Base-by-base conservation (phyloP, 805 yeast genomes). In the Allodekkera sacchari region DNA sequence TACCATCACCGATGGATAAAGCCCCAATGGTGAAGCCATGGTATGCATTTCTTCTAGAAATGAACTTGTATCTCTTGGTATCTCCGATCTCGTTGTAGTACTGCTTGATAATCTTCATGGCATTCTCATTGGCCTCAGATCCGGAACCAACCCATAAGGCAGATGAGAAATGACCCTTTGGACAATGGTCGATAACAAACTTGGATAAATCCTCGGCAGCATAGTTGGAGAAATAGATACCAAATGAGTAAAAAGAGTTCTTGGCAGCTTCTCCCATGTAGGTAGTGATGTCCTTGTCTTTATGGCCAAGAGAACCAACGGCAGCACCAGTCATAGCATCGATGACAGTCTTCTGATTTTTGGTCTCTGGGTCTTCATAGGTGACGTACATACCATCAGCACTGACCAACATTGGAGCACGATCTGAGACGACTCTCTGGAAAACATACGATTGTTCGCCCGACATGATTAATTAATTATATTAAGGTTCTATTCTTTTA, bases 81-180 rank as follows among this genome's bases (percentile, higher is more conserved):
- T 63, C 64, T 22, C 66, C 66, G 16, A 50, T 58, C 45, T 67
- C 73, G 30, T 59, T 43, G 38, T 55, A 61, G 42, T 66, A 66
- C 45, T 67, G 72, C 41, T 59, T 55, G 17, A 81, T 81, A 48
- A 81, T 78, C 52, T 81, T 80, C 47, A 80, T 53, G 4, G 87
- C 87, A 21, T 83, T 84, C 50, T 80, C 89, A 46, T 80, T 80
- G 28, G 89, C 84, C 53, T 80, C 89, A 14, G 87, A 68, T 32
- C 94, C 94, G 2, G 83, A 72, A 44, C 79, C 79, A 41, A 74
- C 69, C 38, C 83, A 57, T 28, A 62, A 37, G 10, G 64, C 69
- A 17, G 65, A 54, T 3, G 52, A 41, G 37, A 63, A 64, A 7
- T 55, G 63, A 25, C 52, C 57, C 25, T 54, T 43, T 33, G 68